Conservation (phyloP, 2,329 filamentous ascomycete species). For the Ophiostoma fasciatum region DNA sequence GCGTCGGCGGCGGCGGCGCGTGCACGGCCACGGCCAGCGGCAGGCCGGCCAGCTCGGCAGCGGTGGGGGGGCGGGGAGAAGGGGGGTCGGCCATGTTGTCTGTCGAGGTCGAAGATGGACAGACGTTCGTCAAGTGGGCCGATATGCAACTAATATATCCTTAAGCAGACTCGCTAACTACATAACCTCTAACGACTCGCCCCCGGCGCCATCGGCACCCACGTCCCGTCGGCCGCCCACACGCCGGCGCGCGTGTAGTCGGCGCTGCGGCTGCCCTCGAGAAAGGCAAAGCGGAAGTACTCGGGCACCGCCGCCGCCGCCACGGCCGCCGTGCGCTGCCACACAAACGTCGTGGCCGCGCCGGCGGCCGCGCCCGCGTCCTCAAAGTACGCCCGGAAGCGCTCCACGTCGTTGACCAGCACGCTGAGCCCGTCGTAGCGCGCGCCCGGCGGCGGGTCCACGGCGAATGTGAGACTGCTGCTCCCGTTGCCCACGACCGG, state of each 20-base stretch:
- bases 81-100: not conserved
- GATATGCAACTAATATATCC: too few species aligned
- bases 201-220: constrained; percentile 50
- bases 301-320: constrained; percentile 36
- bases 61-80: constrained; percentile 28
- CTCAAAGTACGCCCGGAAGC: constrained; percentile 57
- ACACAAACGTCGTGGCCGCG: constrained; percentile 2
- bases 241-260: constrained; percentile 66
- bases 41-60: constrained; percentile 33
- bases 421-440: constrained; percentile 63
- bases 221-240: constrained; percentile 50
- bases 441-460: constrained; percentile 30
- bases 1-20: constrained; percentile 39
- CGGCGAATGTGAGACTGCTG: constrained; percentile 52
- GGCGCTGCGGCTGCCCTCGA: constrained; percentile 46
- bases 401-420: constrained; percentile 74
- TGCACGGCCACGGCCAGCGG: constrained; percentile 29
- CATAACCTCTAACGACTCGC: too few species aligned
- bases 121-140: too few species aligned
- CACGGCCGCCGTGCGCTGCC: constrained; percentile 6
- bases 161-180: too few species aligned
- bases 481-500: constrained; percentile 20
- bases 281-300: constrained; percentile 65
- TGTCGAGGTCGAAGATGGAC: too few species aligned
- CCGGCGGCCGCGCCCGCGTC: constrained; percentile 23